Conservation (phyloP, 164 flowering plant genomes). For the Aristolochia contorta region DNA sequence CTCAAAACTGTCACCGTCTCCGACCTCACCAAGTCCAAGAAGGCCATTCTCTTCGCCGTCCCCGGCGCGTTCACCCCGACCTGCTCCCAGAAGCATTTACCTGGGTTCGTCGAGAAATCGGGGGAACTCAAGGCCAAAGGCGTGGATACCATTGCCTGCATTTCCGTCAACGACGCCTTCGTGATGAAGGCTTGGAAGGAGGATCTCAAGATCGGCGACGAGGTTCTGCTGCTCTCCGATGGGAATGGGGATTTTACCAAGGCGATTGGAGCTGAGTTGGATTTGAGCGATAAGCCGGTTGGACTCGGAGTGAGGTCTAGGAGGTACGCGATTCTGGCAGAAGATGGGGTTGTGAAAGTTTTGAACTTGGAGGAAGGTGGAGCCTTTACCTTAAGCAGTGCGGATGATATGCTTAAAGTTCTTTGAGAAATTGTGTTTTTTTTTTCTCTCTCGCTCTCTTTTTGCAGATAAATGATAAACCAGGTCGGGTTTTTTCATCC, state of each 20-base stretch:
- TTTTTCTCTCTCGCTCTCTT: too few relatives aligned
- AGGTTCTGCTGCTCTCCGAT: slow-evolving; percentile 58
- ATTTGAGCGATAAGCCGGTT: slow-evolving; percentile 49
- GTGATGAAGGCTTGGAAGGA: slow-evolving; percentile 78
- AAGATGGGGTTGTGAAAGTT: slow-evolving; percentile 58
- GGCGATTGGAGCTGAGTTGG: slow-evolving; percentile 50
- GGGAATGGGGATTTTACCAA: slow-evolving; percentile 63
- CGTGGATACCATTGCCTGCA: slow-evolving; percentile 59
- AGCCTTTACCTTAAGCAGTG: slow-evolving; percentile 45
- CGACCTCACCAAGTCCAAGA: slow-evolving; percentile 57
- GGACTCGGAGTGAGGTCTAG: slow-evolving; percentile 64
- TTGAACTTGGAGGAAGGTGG: slow-evolving; percentile 64
- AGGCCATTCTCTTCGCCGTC: slow-evolving; percentile 69
- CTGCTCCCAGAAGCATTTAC: slow-evolving; percentile 82
- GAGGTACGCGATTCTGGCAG: slow-evolving; percentile 44
- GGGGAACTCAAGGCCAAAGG: slow-evolving; percentile 55
- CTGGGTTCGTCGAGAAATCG: slow-evolving; percentile 67
- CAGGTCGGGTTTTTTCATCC: neutral
- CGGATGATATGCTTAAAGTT: slow-evolving; percentile 49
- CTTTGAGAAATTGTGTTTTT: slow-evolving; percentile 14
- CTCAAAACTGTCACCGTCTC: slow-evolving; percentile 55
- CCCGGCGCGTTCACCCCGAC: slow-evolving; percentile 93
- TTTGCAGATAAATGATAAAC: too few relatives aligned
- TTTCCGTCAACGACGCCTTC: slow-evolving; percentile 77
- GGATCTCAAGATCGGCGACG: slow-evolving; percentile 39